Conservation (phyloP, 1,139 yeast species). For the Suhomyces terraborum region DNA sequence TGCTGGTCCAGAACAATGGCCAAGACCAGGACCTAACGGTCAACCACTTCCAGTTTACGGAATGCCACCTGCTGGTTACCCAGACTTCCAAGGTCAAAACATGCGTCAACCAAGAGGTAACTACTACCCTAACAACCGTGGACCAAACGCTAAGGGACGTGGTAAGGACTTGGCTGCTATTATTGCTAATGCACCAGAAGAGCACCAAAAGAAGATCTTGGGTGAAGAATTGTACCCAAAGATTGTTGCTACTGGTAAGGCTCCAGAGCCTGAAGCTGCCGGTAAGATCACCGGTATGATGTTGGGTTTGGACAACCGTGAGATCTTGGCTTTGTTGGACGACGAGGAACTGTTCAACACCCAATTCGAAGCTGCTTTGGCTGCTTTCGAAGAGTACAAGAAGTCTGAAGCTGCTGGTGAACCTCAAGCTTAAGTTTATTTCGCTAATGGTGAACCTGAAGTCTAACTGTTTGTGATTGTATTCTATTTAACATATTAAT, state of each 20-base stretch:
- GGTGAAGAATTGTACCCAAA: slow-evolving; percentile 98
- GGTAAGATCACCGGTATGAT: slow-evolving; percentile 99
- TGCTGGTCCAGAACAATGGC: slow-evolving; percentile 64
- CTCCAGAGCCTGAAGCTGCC: slow-evolving; percentile 89
- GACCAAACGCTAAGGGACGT: slow-evolving; percentile 35
- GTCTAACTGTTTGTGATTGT: slow-evolving; percentile 17
- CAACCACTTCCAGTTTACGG: slow-evolving; percentile 81
- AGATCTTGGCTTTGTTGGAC: slow-evolving; percentile 83
- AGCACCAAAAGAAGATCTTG: slow-evolving; percentile 93
- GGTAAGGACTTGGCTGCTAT: slow-evolving; percentile 57
- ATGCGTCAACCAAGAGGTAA: slow-evolving; percentile 44
- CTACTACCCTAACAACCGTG: slow-evolving; percentile 47
- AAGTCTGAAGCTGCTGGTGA: slow-evolving; percentile 36
- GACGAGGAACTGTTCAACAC: slow-evolving; percentile 88
- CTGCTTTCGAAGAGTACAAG: slow-evolving; percentile 88
- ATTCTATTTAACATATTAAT: slow-evolving; percentile 30
- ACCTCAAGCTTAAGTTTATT: slow-evolving; percentile 14
- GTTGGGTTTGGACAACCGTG: slow-evolving; percentile 91
- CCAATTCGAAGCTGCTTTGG: slow-evolving; percentile 92
- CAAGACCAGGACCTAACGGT: slow-evolving; percentile 78
- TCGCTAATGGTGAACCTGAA: slow-evolving; percentile 21
- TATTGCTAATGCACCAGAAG: slow-evolving; percentile 68
- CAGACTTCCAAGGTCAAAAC: slow-evolving; percentile 56
- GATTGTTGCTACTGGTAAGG: slow-evolving; percentile 86
- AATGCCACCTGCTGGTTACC: slow-evolving; percentile 75